Evolutionary conservation across 805 yeast species (phyloP).

Genomic region (Pichia kluyveri): DNA sequence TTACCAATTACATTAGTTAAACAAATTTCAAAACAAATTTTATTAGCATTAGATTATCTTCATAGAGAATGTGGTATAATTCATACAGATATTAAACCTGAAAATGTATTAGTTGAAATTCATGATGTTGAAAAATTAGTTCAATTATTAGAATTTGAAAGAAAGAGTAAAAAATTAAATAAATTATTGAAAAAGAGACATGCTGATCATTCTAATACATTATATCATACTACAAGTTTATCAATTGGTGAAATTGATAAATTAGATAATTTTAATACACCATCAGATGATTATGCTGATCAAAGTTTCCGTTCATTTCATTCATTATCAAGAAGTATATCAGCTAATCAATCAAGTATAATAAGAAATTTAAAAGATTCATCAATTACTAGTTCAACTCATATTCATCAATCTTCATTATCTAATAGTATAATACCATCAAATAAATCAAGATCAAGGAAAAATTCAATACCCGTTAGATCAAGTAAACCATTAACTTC

Average conservation of each 20-base stretch:
- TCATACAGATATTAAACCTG: conserved; percentile 73
- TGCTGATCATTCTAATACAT: conserved; percentile 7
- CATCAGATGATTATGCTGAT: not conserved
- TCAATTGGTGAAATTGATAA: not conserved
- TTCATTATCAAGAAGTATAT: conserved; percentile 4
- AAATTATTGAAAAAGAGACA: conserved; percentile 18
- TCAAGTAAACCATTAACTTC: conserved; percentile 41
- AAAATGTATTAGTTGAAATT: conserved; percentile 51
- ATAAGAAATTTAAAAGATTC: not conserved
- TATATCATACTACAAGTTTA: not conserved
- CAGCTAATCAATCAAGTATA: not conserved
- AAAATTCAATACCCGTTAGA: conserved; percentile 27
- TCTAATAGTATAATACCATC: not conserved
- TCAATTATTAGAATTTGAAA: conserved; percentile 31
- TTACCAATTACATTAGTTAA: conserved; percentile 46
- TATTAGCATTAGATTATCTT: conserved; percentile 47
- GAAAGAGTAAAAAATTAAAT: conserved; percentile 16
- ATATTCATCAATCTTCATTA: not conserved
- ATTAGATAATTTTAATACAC: not conserved
- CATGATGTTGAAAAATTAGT: conserved; percentile 46
- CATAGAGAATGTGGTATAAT: conserved; percentile 57
- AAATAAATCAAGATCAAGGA: conserved; percentile 3
- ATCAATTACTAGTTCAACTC: not conserved
- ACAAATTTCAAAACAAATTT: conserved; percentile 47
- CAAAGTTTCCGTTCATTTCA: not conserved